Percentiles rank a stretch among this genome's conserved stretches.
These are phyloP conservation scores for Akanthomyces dipterigenus DNA, from an alignment of 2,329 filamentous ascomycete species.

Conservation along the genomic window DNA sequence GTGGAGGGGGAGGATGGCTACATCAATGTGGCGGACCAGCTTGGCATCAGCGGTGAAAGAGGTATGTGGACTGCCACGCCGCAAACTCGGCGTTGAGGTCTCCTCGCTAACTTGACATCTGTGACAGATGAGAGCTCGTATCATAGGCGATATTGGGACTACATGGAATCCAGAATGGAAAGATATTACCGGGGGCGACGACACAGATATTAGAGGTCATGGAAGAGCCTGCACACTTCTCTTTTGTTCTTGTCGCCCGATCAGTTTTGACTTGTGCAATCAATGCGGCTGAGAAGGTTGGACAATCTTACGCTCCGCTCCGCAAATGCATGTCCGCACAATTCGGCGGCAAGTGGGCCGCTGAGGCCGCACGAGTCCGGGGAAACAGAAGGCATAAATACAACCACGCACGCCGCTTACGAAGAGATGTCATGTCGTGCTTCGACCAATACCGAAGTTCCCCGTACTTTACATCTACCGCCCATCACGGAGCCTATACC, in stretches of 20 bases:
- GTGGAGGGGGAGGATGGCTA: conserved; percentile 46
- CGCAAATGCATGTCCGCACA: conserved; percentile 33
- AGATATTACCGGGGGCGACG: neutral
- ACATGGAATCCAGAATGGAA: neutral
- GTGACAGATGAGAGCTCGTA: neutral
- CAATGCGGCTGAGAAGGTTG: neutral
- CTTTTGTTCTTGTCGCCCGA: neutral
- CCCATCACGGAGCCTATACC: conserved; percentile 25
- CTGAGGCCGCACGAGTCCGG: conserved; percentile 9
- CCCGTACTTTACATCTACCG: neutral
- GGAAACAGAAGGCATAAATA: neutral
- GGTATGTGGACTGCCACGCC: conserved; percentile 30
- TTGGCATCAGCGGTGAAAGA: conserved; percentile 49
- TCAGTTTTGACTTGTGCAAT: neutral
- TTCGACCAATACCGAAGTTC: neutral
- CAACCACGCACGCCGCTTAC: neutral
- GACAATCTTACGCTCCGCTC: neutral
- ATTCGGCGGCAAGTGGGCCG: conserved; percentile 1
- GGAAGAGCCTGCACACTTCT: neutral
- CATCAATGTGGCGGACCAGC: conserved; percentile 52
- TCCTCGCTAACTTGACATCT: neutral
- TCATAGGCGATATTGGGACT: neutral
- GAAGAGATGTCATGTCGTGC: neutral
- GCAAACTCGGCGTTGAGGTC: neutral
- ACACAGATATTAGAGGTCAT: neutral